Conservation (phyloP, 768 basidiomycete species). For the Macrocybe gigantea region DNA sequence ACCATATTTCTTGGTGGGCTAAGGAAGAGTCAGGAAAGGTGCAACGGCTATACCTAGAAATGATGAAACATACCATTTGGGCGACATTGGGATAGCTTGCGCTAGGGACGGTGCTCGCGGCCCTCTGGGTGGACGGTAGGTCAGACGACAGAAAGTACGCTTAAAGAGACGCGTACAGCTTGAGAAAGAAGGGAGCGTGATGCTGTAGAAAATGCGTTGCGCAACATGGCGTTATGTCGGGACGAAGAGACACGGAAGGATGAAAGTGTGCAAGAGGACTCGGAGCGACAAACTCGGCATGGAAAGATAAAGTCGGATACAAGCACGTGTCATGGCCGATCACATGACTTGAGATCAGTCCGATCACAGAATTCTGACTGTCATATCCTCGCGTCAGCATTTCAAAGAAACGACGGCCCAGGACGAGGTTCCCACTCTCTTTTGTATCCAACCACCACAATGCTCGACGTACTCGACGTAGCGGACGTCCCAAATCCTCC, state of each 20-base stretch:
- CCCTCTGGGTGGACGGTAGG: neutral
- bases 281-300: conserved; percentile 2
- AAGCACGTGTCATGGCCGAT: conserved; percentile 9
- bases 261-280: conserved; percentile 24
- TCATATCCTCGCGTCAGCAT: too few relatives aligned
- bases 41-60: conserved; percentile 9
- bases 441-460: too few relatives aligned
- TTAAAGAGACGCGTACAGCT: conserved; percentile 34
- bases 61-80: conserved; percentile 47
- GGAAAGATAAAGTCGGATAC: conserved; percentile 4
- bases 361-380: too few relatives aligned
- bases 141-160: too few relatives aligned
- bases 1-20: conserved; percentile 88
- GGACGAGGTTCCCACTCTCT: too few relatives aligned
- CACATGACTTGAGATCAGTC: conserved; percentile 6
- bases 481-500: too few relatives aligned
- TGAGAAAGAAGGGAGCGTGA: conserved; percentile 48
- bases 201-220: conserved; percentile 53
- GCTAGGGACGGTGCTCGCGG: conserved; percentile 67
- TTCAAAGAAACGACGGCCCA: too few relatives aligned
- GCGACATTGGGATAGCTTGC: conserved; percentile 70
- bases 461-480: too few relatives aligned
- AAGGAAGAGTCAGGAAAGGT: neutral
- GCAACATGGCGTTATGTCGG: conserved; percentile 52
- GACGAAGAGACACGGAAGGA: conserved; percentile 19